Percentiles rank a stretch among this genome's conserved stretches.
These are phyloP conservation scores for Tricladium varicosporioides DNA, from an alignment of 2,329 filamentous ascomycete species.

Conservation along the genomic window DNA sequence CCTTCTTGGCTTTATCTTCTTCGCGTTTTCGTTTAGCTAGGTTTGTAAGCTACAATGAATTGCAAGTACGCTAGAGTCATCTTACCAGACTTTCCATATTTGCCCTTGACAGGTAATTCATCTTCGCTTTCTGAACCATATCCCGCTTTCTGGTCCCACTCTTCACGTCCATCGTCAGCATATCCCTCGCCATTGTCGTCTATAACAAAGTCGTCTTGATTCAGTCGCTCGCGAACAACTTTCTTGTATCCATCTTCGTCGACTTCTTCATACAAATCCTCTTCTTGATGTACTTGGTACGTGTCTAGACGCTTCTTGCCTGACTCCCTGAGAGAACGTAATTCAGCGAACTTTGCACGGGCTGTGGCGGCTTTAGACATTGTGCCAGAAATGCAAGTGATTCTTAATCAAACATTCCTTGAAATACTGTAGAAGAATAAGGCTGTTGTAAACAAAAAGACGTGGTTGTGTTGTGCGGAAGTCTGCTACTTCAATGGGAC, in stretches of 20 bases:
- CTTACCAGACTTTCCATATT: conserved; percentile 42
- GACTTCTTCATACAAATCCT: conserved; percentile 89
- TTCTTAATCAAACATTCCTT: conserved; percentile 16
- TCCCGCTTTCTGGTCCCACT: conserved; percentile 69
- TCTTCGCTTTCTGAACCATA: conserved; percentile 77
- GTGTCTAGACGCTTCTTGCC: conserved; percentile 88
- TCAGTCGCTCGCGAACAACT: conserved; percentile 81
- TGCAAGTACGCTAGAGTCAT: not conserved
- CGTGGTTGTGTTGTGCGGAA: conserved; percentile 3
- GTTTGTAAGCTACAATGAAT: conserved; percentile 6
- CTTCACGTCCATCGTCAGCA: conserved; percentile 92
- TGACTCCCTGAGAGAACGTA: conserved; percentile 78
- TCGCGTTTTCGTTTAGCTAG: conserved; percentile 83
- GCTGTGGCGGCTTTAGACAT: conserved; percentile 35
- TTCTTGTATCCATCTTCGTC: conserved; percentile 98
- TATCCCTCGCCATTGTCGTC: conserved; percentile 98
- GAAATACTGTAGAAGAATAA: too few species aligned
- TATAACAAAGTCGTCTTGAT: conserved; percentile 96
- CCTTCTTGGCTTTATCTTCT: conserved; percentile 79
- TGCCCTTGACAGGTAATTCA: conserved; percentile 51
- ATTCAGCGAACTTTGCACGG: conserved; percentile 64
- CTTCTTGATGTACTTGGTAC: conserved; percentile 83
- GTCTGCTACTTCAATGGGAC: conserved; percentile 2
- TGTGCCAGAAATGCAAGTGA: conserved; percentile 10
- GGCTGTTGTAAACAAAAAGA: not conserved